These are phyloP conservation scores for Tieghemiomyces parasiticus DNA, from an alignment of 192 early-diverging fungal species.

Conservation along the genomic window DNA sequence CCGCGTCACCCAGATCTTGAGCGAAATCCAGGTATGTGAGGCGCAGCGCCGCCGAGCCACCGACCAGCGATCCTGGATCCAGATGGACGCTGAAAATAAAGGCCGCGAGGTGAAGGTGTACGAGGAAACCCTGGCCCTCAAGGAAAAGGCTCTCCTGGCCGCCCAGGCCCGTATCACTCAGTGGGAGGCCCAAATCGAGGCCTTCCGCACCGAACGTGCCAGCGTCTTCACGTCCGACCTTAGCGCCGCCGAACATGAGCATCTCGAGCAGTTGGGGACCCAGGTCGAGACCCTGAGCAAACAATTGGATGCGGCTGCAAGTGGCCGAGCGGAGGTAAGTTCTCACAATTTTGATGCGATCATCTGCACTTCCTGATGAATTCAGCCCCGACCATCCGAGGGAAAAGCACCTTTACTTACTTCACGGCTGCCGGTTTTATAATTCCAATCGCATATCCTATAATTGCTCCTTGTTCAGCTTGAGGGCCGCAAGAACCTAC, in stretches of 20 bases:
- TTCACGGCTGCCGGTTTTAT: too few species aligned
- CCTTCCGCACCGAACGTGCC: conserved; percentile 41
- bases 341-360: too few species aligned
- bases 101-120: conserved; percentile 28
- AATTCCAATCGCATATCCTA: too few species aligned
- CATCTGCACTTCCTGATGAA: too few species aligned
- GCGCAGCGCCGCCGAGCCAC: conserved; percentile 32
- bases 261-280: conserved; percentile 28
- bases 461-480: too few species aligned
- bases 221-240: conserved; percentile 38
- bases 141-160: conserved; percentile 32
- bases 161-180: conserved; percentile 29
- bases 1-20: conserved; percentile 39
- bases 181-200: conserved; percentile 37
- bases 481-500: conserved; percentile 48
- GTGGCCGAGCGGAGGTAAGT: too few species aligned
- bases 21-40: conserved; percentile 36
- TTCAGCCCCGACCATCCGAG: too few species aligned
- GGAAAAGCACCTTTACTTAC: too few species aligned
- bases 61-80: conserved; percentile 43
- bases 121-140: conserved; percentile 26
- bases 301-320: conserved; percentile 34
- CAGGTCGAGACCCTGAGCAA: conserved; percentile 39
- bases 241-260: conserved; percentile 32
- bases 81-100: conserved; percentile 41